Percentiles rank a stretch among this genome's conserved stretches.
phyloP scores from a whole-genome alignment of 257 asterid species.

The Asclepias syriaca region DNA sequence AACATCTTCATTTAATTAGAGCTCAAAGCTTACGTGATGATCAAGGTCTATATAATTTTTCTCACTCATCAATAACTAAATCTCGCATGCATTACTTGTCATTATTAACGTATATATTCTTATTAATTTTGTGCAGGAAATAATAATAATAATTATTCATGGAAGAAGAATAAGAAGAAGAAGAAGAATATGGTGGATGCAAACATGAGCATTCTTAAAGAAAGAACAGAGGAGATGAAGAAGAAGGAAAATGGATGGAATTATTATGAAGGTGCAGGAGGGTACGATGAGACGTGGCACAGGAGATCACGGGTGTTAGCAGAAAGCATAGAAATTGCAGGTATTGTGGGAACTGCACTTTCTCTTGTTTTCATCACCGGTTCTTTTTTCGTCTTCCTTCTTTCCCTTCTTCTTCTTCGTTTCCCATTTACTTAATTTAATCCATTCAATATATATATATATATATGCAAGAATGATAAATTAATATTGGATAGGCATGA shows the following conservation, averaged over 20 bases:
- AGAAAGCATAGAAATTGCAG: constrained; percentile 24
- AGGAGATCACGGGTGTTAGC: constrained; percentile 15
- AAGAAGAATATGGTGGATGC: constrained; percentile 37
- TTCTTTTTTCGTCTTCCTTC: constrained; percentile 30
- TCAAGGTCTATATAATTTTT: constrained; percentile 27
- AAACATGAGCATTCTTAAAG: constrained; percentile 27
- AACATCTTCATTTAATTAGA: constrained; percentile 20
- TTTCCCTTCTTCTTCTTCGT: constrained; percentile 20
- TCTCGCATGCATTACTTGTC: constrained; percentile 5
- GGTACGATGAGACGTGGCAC: constrained; percentile 26
- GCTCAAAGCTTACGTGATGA: constrained; percentile 34
- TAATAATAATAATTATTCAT: too few relatives aligned
- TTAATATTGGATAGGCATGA: too few relatives aligned
- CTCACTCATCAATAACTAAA: background rate
- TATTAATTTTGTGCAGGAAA: too few relatives aligned
- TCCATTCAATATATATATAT: too few relatives aligned
- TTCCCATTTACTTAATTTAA: background rate
- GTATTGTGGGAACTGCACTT: constrained; percentile 22
- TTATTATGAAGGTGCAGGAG: constrained; percentile 14
- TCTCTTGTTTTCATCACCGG: constrained; percentile 35
- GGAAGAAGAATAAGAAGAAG: too few relatives aligned
- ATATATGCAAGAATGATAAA: too few relatives aligned
- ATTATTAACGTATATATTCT: too few relatives aligned
- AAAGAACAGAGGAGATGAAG: constrained; percentile 33
- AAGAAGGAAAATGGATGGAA: constrained; percentile 35